Base-by-base conservation (phyloP, 768 basidiomycete species). In the Trametes cubensis region DNA sequence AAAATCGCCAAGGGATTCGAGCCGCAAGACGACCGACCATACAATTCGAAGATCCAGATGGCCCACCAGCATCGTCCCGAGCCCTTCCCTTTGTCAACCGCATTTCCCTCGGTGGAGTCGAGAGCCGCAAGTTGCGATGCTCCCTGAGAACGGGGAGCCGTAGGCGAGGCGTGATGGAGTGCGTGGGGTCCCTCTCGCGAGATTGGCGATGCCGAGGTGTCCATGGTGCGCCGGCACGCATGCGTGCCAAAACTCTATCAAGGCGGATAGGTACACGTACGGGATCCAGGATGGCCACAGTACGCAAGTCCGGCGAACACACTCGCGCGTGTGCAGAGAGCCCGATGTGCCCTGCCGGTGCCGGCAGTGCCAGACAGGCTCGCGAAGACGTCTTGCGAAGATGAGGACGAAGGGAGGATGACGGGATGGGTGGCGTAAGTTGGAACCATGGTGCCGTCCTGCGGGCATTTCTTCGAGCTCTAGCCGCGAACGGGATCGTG, bases 281-380 rank as follows among this genome's bases (percentile, higher is more conserved):
- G 49, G 34, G 26, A n/a, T 25, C 41, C 14, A 28, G 25, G 28
- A 50, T 42, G 41, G 25, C 58, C 58, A 59, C 49, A 42, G 20
- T 3, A 41, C 26, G 39, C 49, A 49, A 15, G 58, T 28, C 34
- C 41, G 42, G 13, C 20, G 18, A 11, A 44, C 17, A 20, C 40
- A 39, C 26, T n/a, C 21, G 40, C 51, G 39, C 51, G 39, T 47
- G 25, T 25, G 41, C 58, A 21, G 48, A 38, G 7, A 3, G 8
- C 10, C 13, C 28, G 30, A 6, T 17, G 41, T 38, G 17, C 30
- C 45, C 58, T 40, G 21, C 41, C 58, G 41, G 34, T 52, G 58
- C 41, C 58, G 58, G 58, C 28, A 41, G 23, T 59, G 58, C 50
- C 58, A 59, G n/a, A 59, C 49, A 44, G 47, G 20, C 58, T 59